phyloP scores from a whole-genome alignment of 441 rosid genomes.

The Aquilaria agallochum region DNA sequence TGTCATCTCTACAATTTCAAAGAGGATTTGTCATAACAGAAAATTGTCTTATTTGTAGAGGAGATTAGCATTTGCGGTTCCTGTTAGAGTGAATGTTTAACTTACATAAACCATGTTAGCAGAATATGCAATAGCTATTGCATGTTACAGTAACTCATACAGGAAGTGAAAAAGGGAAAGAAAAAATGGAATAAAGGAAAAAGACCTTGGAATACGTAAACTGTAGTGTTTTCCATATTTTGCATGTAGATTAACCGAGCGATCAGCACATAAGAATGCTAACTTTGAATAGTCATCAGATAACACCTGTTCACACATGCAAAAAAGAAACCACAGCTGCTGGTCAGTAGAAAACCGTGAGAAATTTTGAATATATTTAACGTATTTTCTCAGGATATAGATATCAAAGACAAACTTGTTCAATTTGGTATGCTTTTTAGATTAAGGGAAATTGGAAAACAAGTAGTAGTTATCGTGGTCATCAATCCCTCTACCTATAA shows the following conservation, averaged over 20 bases:
- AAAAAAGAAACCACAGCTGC: background rate
- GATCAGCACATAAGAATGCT: constrained; percentile 89
- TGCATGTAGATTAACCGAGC: constrained; percentile 82
- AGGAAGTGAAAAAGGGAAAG: constrained; percentile 3
- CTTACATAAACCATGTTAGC: too few species aligned
- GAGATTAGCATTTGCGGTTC: too few species aligned
- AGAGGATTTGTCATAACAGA: too few species aligned
- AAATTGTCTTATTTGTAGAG: too few species aligned
- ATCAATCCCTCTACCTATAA: too few species aligned
- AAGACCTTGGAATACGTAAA: constrained; percentile 83
- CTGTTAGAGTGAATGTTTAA: too few species aligned
- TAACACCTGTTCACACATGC: constrained; percentile 50
- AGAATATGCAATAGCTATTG: background rate
- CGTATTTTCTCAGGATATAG: too few species aligned
- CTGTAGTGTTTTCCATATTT: constrained; percentile 83
- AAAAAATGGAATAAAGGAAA: background rate
- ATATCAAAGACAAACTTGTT: too few species aligned
- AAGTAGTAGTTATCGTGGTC: too few species aligned
- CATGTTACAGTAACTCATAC: background rate
- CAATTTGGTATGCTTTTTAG: too few species aligned
- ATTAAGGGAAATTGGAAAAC: too few species aligned
- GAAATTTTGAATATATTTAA: background rate
- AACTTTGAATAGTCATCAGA: constrained; percentile 86
- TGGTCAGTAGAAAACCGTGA: constrained; percentile 6
- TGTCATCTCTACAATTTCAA: too few species aligned